Base-by-base conservation (phyloP, 768 basidiomycete species). In the Psilocybe cubensis region DNA sequence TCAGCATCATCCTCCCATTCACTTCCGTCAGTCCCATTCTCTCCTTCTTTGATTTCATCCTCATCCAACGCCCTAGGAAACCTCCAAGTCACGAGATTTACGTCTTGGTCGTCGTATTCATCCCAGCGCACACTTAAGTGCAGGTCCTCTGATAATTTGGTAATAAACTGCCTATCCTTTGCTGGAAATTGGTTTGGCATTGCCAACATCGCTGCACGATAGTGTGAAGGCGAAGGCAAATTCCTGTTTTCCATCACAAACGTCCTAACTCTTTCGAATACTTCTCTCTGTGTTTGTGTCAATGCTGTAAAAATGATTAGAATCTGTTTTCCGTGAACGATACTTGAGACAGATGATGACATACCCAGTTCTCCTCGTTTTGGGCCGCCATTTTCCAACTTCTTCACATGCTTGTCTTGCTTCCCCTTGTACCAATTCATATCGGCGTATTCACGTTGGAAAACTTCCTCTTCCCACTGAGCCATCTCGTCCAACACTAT, bases 351-450 rank as follows among this genome's bases (percentile, higher is more conserved):
- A 24, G 23, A 49, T 45, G 43, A 42, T n/a, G 12, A 78, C 83
- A 35, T 59, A 94, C 93, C 83, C n/a, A 93, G 73, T 53, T 84
- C 82, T 2, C 77, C 76, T 69, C 76, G 82, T 68, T 79, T 86
- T 66, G 73, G 79, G 25, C 35, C n/a, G 31, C 79, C 85, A 57
- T 78, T 73, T 66, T 89, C 89, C 76, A 86, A 77, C 63, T 86
- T 85, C 58, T 84, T 82, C 42, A 83, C 65, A 65, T 89, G 83
- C 70, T 89, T 93, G 35, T 75, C 76, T 68, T 95, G 94, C 76
- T 98, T 97, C 11, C 95, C 93, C 74, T 94, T 96, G 72, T 90
- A 91, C 93, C 94, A 98, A 64, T 88, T 95, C 63, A 86, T 60
- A 68, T 98, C 96, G 6, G 88, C 86, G 63, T 89, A 91, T 69